phyloP scores from a whole-genome alignment of 73 alveolate genomes.

The Blepharisma stoltei region DNA sequence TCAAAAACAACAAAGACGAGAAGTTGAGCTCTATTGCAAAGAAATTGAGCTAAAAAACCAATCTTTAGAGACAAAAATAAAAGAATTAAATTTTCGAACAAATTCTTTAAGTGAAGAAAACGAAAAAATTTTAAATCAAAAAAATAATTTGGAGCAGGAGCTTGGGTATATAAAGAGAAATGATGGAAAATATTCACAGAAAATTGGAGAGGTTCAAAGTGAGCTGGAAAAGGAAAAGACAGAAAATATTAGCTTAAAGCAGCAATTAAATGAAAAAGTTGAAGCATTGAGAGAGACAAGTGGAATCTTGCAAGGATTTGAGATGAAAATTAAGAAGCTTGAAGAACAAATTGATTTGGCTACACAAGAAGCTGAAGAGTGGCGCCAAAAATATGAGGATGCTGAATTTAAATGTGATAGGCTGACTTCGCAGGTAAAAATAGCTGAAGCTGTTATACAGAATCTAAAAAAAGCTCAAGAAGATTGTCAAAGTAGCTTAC shows the following conservation, averaged over 20 bases:
- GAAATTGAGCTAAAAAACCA: neutral
- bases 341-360: neutral
- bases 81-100: neutral
- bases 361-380: neutral
- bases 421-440: neutral
- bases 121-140: neutral
- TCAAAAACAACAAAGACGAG: neutral
- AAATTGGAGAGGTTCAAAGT: too few species aligned
- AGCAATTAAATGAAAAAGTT: too few species aligned
- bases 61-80: neutral
- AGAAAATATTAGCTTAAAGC: too few species aligned
- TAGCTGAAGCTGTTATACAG: neutral
- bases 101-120: neutral
- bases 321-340: neutral
- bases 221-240: too few species aligned
- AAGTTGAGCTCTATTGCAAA: neutral
- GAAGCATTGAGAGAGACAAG: too few species aligned
- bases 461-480: constrained; percentile 1
- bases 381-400: neutral
- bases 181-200: neutral
- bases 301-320: too few species aligned
- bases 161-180: neutral
- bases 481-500: neutral
- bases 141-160: neutral
- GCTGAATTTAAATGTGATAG: neutral